Conservation (phyloP, 305 asterid species). For the Striga hermonthica region DNA sequence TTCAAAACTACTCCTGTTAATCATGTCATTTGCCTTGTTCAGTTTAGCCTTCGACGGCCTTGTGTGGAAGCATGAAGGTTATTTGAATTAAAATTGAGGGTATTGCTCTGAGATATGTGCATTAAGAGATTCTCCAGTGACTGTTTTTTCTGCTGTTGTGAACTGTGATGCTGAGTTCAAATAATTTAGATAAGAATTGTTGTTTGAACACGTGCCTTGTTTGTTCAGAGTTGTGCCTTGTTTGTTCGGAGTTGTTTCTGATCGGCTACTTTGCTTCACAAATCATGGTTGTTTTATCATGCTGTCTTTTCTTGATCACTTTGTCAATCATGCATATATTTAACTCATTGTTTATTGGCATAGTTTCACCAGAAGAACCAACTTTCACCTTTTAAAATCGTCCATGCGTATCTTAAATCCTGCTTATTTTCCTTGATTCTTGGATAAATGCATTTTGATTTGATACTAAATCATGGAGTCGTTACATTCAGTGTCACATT, state of each 20-base stretch:
- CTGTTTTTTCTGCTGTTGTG: too few species aligned
- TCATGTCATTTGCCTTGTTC: neutral
- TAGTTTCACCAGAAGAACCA: too few species aligned
- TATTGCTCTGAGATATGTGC: neutral
- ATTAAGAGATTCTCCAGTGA: too few species aligned
- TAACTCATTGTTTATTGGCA: too few species aligned
- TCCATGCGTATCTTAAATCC: neutral
- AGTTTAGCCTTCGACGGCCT: neutral
- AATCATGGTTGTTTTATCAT: too few species aligned
- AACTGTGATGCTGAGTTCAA: neutral
- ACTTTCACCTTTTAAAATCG: neutral
- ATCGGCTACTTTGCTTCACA: too few species aligned
- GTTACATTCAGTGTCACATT: neutral
- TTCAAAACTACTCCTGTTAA: neutral
- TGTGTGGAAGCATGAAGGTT: constrained; percentile 10
- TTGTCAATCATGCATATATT: neutral
- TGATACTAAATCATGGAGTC: constrained; percentile 24
- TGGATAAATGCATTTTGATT: constrained; percentile 7
- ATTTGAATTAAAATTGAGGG: neutral
- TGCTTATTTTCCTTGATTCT: constrained; percentile 9
- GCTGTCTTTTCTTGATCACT: neutral
- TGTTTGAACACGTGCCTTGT: neutral
- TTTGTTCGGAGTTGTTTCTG: too few species aligned
- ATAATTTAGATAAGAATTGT: constrained; percentile 1
- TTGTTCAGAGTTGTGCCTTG: too few species aligned